Percentiles rank a stretch among this genome's conserved stretches.
phyloP scores from a whole-genome alignment of 345 rosid genomes.

The Camelina neglecta region DNA sequence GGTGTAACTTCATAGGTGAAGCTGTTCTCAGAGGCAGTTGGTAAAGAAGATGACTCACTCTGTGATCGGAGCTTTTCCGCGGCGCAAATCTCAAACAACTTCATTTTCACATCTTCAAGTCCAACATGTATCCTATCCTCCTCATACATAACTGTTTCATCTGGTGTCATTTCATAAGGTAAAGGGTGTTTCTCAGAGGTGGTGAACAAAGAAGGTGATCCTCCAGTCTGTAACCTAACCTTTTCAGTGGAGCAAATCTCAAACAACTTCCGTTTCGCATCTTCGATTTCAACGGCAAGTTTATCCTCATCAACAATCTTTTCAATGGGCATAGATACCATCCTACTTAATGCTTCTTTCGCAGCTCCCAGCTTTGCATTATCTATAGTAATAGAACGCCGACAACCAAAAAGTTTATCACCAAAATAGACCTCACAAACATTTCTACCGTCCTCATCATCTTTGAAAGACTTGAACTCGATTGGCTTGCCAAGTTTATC shows the following conservation, averaged over 20 bases:
- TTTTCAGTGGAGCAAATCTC: neutral
- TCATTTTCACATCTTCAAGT: neutral
- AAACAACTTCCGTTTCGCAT: neutral
- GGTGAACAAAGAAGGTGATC: neutral
- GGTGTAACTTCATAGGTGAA: constrained; percentile 42
- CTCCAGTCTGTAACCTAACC: neutral
- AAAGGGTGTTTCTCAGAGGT: neutral
- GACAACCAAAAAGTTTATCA: neutral
- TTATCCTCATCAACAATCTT: neutral
- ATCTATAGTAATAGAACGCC: neutral
- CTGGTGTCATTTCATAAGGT: no score
- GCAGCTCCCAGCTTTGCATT: neutral
- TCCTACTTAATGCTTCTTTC: neutral
- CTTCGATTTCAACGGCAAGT: neutral
- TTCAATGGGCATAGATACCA: neutral
- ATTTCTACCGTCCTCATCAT: neutral
- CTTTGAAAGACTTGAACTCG: neutral
- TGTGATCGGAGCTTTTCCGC: neutral
- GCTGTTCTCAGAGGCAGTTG: constrained; percentile 53
- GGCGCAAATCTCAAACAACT: neutral
- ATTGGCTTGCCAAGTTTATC: neutral
- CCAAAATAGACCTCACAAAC: neutral
- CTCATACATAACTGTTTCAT: neutral
- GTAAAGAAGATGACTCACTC: constrained; percentile 48
- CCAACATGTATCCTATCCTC: neutral